Base-by-base conservation (phyloP, 2,329 filamentous ascomycete species). In the Fusarium buharicum region DNA sequence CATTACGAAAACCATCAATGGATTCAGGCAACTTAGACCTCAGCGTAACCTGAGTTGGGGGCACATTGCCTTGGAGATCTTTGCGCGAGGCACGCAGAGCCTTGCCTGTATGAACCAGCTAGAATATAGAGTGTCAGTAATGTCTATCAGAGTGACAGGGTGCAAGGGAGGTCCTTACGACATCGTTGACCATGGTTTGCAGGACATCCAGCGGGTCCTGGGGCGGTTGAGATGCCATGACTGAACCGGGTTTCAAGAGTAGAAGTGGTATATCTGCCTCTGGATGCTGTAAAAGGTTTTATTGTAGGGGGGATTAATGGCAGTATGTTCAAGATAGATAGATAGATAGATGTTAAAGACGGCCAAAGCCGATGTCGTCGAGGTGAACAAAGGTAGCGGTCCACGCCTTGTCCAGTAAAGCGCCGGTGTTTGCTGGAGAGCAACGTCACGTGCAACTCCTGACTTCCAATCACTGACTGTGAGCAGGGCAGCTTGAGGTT, bases 91-190 rank as follows among this genome's bases (percentile, higher is more conserved):
- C 75, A 44, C 78, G 83, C 12, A 87, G 74, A 16, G 84, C 82
- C 69, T 84, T 88, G 14, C 84, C 85, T 2, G 82, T 84, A 70
- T 87, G 82, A 13, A 88, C 77, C 22, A 87, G 80, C 85, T 88
- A 34, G 30, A 27, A 22, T 36, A 22, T 11, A 22, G 36, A 44
- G 13, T 11, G 41, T 64, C 17, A 61, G 63, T 48, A 27, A 55
- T 30, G n/a, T 12, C 22, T 16, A n/a, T 24, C 28, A 27, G 38
- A 16, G 43, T 60, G 28, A 39, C 30, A 31, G 16, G 12, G 40
- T 24, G 9, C 2, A 38, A 18, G n/a, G 14, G 46, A 30, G 34
- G 33, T 28, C 74, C 84, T 73, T 72, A 86, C 85, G 64, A 84
- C 80, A 59, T 83, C 82, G 64, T 84, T 83, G 63, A 86, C 76